Percentiles rank a stretch among this genome's conserved stretches.
phyloP scores from a whole-genome alignment of 2,329 filamentous ascomycete species.

The Diaporthe sp. region DNA sequence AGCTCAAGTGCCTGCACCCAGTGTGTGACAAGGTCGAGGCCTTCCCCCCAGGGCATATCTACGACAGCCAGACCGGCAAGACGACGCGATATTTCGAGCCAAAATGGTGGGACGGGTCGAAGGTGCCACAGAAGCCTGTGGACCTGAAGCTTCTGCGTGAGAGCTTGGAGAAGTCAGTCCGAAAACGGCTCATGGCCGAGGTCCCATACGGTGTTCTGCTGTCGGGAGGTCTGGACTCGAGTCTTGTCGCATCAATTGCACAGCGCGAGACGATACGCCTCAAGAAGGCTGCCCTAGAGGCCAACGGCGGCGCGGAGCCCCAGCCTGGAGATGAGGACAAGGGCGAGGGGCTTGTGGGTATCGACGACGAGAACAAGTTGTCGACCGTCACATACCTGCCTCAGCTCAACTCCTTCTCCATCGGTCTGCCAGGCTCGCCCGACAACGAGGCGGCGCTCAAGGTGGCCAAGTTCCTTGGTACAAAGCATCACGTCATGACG shows the following conservation, averaged over 20 bases:
- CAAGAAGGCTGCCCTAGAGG: constrained; percentile 73
- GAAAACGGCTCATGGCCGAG: constrained; percentile 98
- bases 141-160: constrained; percentile 87
- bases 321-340: constrained; percentile 66
- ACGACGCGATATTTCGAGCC: constrained; percentile 92
- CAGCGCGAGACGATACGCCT: constrained; percentile 90
- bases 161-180: constrained; percentile 89
- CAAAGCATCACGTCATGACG: constrained; percentile 97
- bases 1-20: constrained; percentile 92
- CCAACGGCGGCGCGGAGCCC: constrained; percentile 57
- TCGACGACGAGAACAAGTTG: constrained; percentile 92
- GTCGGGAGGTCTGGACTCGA: constrained; percentile 96
- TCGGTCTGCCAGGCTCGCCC: constrained; percentile 91
- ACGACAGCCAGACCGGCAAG: constrained; percentile 91
- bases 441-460: constrained; percentile 93
- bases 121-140: constrained; percentile 83
- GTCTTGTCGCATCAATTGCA: constrained; percentile 93
- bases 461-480: constrained; percentile 96
- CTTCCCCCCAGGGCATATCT: constrained; percentile 96
- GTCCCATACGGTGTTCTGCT: constrained; percentile 97
- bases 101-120: constrained; percentile 88
- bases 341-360: constrained; percentile 86
- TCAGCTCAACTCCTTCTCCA: constrained; percentile 98
- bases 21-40: constrained; percentile 96
- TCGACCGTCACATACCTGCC: constrained; percentile 92